Conservation (phyloP, 768 basidiomycete species). For the Calvatia gigantea region DNA sequence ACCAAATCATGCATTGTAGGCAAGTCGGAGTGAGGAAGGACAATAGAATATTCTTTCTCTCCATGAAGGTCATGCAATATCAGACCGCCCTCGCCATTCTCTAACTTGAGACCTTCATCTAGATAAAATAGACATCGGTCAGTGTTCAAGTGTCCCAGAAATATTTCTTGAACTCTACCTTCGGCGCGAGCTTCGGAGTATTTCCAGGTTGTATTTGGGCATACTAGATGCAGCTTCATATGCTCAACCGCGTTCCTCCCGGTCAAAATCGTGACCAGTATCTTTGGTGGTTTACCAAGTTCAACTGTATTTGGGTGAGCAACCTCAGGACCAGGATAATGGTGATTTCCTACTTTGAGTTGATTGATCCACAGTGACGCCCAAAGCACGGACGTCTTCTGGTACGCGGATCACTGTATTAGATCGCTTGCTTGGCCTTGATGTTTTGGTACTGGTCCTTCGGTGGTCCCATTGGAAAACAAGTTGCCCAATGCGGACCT, state of each 20-base stretch:
- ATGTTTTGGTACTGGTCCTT: slow-evolving; percentile 29
- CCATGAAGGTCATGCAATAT: slow-evolving; percentile 45
- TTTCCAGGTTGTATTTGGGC: slow-evolving; percentile 52
- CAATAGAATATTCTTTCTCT: slow-evolving; percentile 42
- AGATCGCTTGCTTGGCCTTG: slow-evolving; percentile 21
- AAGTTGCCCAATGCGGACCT: slow-evolving; percentile 62
- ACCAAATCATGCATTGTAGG: slow-evolving; percentile 63
- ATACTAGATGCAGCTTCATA: slow-evolving; percentile 50
- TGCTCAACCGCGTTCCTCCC: slow-evolving; percentile 65
- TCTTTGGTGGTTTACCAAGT: slow-evolving; percentile 52
- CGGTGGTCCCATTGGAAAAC: slow-evolving; percentile 63
- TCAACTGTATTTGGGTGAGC: slow-evolving; percentile 43
- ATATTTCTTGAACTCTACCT: slow-evolving; percentile 25
- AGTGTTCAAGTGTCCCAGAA: not conserved
- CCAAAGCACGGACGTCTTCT: slow-evolving; percentile 56
- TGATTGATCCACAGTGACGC: slow-evolving; percentile 63
- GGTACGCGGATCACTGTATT: slow-evolving; percentile 54
- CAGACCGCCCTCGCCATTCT: slow-evolving; percentile 40
- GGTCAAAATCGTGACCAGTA: slow-evolving; percentile 57
- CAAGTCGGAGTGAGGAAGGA: slow-evolving; percentile 65
- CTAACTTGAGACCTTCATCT: slow-evolving; percentile 22
- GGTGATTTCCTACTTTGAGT: slow-evolving; percentile 11
- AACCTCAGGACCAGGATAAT: not conserved
- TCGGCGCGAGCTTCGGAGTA: slow-evolving; percentile 38
- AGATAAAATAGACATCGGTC: not conserved